Conservation (phyloP, 1,284 basidiomycete genomes). For the Cystobasidium pallidum region DNA sequence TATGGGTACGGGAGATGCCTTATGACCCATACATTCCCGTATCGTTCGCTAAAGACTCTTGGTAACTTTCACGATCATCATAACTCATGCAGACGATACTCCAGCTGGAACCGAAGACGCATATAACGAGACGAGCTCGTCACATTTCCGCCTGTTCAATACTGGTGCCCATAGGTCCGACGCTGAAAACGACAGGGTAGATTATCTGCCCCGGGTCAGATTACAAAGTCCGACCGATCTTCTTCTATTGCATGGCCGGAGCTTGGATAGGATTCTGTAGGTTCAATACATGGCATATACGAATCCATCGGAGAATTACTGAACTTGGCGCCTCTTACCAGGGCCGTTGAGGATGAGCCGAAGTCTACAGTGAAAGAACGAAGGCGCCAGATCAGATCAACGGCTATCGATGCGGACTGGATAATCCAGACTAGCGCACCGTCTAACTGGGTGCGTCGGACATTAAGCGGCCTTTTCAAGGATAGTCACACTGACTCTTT, state of each 20-base stretch:
- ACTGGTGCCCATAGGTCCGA: background rate
- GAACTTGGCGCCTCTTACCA: background rate
- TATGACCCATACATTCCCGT: no score
- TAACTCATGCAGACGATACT: no score
- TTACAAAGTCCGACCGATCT: conserved; percentile 9
- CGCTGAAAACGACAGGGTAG: background rate
- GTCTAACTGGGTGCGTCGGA: background rate
- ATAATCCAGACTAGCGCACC: background rate
- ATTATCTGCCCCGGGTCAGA: background rate
- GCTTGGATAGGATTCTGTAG: conserved; percentile 34
- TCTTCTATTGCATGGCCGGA: background rate
- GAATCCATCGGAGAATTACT: background rate
- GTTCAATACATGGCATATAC: background rate
- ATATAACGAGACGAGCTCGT: background rate
- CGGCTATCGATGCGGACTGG: conserved; percentile 20
- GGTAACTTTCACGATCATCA: no score
- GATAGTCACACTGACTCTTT: background rate
- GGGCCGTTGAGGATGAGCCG: conserved; percentile 27
- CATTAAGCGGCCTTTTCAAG: background rate
- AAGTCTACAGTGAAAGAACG: conserved; percentile 7
- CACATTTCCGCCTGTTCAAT: conserved; percentile 6
- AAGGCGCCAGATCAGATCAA: conserved; percentile 5
- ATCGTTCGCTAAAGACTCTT: background rate
- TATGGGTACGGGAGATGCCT: no score
- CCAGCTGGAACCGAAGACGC: background rate